Percentiles rank a stretch among this genome's conserved stretches.
These are phyloP conservation scores for Fusarium humuli DNA, from an alignment of 2,329 filamentous ascomycete genomes.

Conservation along the genomic window DNA sequence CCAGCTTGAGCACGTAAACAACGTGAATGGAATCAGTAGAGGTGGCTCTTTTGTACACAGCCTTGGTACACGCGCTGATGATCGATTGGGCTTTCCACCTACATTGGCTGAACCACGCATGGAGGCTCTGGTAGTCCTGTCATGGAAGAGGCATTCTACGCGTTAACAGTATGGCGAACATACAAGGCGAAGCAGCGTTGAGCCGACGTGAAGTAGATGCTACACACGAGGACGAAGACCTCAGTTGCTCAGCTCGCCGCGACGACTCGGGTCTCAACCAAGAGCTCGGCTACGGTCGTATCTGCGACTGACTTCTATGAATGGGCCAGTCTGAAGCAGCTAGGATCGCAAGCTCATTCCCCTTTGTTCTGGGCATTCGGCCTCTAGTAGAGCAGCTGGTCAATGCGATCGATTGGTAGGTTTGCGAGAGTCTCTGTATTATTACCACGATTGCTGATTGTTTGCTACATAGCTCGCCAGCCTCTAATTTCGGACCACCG, in stretches of 20 bases:
- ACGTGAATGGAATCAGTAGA: not conserved
- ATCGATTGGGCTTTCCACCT: not conserved
- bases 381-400: not conserved
- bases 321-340: not conserved
- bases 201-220: not conserved
- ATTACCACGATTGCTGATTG: not conserved
- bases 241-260: not conserved
- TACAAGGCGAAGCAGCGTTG: not conserved
- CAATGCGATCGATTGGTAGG: not conserved
- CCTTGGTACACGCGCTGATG: not conserved
- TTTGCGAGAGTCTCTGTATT: accelerated
- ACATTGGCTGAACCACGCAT: not conserved
- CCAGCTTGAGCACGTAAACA: not conserved
- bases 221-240: not conserved
- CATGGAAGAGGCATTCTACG: not conserved
- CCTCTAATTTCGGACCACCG: conserved; percentile 1
- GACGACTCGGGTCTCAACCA: not conserved
- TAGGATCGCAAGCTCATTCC: conserved; percentile 1
- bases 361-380: too few species aligned
- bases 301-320: not conserved
- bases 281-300: not conserved
- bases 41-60: not conserved
- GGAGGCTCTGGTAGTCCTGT: not conserved
- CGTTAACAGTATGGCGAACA: accelerated
- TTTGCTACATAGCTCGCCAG: not conserved